A percentile compares a stretch with the other conserved stretches of the same genome.
Conservation (phyloP, 306 rosid genomes). For the Citrullus mucosospermus region DNA sequence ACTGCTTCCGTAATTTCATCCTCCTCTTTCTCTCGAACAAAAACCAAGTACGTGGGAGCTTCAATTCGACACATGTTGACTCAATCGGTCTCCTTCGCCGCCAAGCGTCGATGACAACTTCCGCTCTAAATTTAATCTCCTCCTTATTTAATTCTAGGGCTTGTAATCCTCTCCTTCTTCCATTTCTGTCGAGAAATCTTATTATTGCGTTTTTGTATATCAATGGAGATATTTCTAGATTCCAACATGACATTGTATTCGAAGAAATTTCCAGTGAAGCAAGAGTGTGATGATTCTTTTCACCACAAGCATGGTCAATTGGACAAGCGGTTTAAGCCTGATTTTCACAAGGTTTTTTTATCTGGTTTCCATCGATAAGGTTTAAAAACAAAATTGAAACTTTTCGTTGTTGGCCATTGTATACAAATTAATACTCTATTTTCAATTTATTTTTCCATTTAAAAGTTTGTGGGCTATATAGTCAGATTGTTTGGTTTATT, state of each 20-base stretch:
- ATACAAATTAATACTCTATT: neutral
- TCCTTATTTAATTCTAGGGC: slow-evolving; percentile 1
- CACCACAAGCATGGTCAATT: slow-evolving; percentile 42
- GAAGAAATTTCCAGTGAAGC: slow-evolving; percentile 37
- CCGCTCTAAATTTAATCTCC: neutral
- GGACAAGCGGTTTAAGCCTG: slow-evolving; percentile 47
- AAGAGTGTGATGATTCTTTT: slow-evolving; percentile 52
- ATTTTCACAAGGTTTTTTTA: slow-evolving; percentile 32
- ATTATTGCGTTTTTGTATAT: neutral
- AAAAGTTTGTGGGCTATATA: neutral
- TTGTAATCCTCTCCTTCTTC: neutral
- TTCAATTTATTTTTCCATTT: neutral
- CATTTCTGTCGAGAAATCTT: neutral
- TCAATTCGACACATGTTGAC: neutral
- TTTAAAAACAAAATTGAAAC: neutral
- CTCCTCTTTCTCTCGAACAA: neutral
- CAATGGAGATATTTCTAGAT: slow-evolving; percentile 46
- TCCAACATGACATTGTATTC: slow-evolving; percentile 24
- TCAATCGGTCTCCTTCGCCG: neutral
- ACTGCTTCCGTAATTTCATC: neutral
- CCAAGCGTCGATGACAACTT: neutral
- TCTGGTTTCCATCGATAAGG: neutral
- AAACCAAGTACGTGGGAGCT: neutral
- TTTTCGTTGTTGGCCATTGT: neutral
- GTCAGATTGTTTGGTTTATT: neutral